Conservation (phyloP, 2,329 filamentous ascomycete genomes). For the Volutella citrinella region DNA sequence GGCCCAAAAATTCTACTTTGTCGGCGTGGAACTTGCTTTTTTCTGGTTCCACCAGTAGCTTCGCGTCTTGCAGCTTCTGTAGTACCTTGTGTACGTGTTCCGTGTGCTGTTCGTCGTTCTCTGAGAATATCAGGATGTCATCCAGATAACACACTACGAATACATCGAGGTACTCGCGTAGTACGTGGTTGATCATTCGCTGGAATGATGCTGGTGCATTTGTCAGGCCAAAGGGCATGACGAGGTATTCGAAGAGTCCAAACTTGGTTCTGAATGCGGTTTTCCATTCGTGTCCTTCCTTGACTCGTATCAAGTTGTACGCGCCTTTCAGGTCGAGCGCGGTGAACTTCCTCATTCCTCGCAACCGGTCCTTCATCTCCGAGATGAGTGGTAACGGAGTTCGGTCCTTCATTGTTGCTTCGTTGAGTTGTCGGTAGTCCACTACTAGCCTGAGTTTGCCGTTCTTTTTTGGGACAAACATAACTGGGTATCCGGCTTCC, state of each 20-base stretch:
- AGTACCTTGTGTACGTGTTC: no score
- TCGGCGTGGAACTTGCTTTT: no score
- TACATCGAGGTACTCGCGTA: background rate
- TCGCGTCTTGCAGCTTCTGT: conserved; percentile 10
- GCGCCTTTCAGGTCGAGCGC: conserved; percentile 8
- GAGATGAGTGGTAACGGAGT: conserved; percentile 22
- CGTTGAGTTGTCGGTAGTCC: conserved; percentile 25
- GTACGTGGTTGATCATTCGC: conserved; percentile 1
- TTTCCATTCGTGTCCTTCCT: conserved; percentile 30
- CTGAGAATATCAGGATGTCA: no score
- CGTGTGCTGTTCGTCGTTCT: no score
- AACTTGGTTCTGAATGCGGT: conserved; percentile 32
- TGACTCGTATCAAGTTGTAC: conserved; percentile 30
- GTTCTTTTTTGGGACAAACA: conserved; percentile 22
- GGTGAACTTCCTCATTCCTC: conserved; percentile 4
- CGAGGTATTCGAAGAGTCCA: conserved; percentile 30
- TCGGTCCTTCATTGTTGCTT: conserved; percentile 23
- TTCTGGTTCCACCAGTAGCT: no score
- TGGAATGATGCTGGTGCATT: conserved; percentile 17
- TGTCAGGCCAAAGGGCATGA: conserved; percentile 27
- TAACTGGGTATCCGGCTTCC: conserved; percentile 6
- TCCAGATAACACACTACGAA: no score
- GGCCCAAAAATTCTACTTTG: no score
- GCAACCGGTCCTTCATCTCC: conserved; percentile 19
- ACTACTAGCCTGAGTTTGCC: conserved; percentile 19